Percentiles rank a stretch among this genome's conserved stretches.
These are phyloP conservation scores for Tetraselmis striata DNA, from an alignment of 139 green algal species.

Conservation along the genomic window DNA sequence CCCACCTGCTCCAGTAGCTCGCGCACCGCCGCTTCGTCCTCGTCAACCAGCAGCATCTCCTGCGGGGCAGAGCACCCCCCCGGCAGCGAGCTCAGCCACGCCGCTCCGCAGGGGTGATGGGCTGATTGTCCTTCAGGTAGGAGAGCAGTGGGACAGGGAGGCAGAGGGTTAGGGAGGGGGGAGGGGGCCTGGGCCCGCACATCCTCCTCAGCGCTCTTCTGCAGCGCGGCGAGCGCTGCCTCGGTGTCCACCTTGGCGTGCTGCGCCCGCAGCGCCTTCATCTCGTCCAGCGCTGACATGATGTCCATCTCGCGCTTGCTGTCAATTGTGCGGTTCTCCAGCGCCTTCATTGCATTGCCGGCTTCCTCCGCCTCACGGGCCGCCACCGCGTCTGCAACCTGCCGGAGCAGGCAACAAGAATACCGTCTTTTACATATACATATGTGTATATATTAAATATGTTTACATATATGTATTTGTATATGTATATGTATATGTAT, in stretches of 20 bases:
- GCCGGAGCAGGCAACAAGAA: too few relatives aligned
- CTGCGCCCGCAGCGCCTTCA: constrained; percentile 51
- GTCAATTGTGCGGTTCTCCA: constrained; percentile 92
- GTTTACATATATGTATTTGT: neutral
- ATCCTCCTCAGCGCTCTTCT: constrained; percentile 34
- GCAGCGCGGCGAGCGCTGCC: constrained; percentile 50
- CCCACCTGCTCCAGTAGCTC: constrained; percentile 52
- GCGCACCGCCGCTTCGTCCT: constrained; percentile 58
- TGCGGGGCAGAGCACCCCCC: constrained; percentile 10
- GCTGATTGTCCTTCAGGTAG: too few relatives aligned
- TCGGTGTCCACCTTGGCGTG: constrained; percentile 48
- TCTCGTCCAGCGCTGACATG: constrained; percentile 88
- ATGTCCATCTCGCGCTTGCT: constrained; percentile 95
- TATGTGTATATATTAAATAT: too few relatives aligned
- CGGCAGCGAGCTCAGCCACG: neutral
- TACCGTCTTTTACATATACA: neutral
- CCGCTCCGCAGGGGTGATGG: constrained; percentile 16
- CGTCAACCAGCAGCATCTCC: constrained; percentile 34
- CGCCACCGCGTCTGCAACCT: constrained; percentile 33
- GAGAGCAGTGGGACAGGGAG: neutral
- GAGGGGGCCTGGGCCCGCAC: constrained; percentile 7
- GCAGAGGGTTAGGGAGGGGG: constrained; percentile 10
- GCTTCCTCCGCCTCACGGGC: constrained; percentile 80
- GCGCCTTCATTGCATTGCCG: constrained; percentile 91
- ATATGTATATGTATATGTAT: too few relatives aligned